These are phyloP conservation scores for Beta macrorhiza DNA, from an alignment of 179 eudicot species.

Conservation along the genomic window DNA sequence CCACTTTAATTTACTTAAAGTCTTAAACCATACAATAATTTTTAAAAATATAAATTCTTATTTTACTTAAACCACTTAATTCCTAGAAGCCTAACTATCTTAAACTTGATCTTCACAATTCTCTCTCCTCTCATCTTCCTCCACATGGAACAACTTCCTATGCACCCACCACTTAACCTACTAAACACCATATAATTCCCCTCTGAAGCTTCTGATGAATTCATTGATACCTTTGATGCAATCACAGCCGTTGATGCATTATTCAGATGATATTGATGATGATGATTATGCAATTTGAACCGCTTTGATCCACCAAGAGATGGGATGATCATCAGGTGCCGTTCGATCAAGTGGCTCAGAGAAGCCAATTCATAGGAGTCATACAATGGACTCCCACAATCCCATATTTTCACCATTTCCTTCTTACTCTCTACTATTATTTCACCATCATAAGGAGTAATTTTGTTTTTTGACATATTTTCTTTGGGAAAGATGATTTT, in stretches of 20 bases:
- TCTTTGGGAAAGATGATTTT: background rate
- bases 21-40: background rate
- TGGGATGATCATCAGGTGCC: constrained; percentile 40
- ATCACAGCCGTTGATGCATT: constrained; percentile 21
- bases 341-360: constrained; percentile 42
- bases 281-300: constrained; percentile 18
- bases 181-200: constrained; percentile 12
- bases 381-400: constrained; percentile 62
- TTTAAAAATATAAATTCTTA: background rate
- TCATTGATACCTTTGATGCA: constrained; percentile 2
- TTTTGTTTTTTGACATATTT: constrained; percentile 18
- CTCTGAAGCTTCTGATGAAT: background rate
- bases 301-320: constrained; percentile 34
- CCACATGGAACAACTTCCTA: constrained; percentile 22
- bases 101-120: constrained; percentile 28
- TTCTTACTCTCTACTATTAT: constrained; percentile 7
- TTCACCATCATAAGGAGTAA: background rate
- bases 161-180: constrained; percentile 24
- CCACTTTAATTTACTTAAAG: no score
- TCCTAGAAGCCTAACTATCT: constrained; percentile 11
- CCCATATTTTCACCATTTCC: constrained; percentile 37
- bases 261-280: background rate
- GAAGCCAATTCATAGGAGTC: constrained; percentile 57
- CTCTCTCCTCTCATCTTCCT: constrained; percentile 22
- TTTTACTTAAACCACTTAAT: constrained; percentile 23